phyloP scores from a whole-genome alignment of 495 filamentous ascomycete genomes.

The Pseudoneurospora amorphoporcata region DNA sequence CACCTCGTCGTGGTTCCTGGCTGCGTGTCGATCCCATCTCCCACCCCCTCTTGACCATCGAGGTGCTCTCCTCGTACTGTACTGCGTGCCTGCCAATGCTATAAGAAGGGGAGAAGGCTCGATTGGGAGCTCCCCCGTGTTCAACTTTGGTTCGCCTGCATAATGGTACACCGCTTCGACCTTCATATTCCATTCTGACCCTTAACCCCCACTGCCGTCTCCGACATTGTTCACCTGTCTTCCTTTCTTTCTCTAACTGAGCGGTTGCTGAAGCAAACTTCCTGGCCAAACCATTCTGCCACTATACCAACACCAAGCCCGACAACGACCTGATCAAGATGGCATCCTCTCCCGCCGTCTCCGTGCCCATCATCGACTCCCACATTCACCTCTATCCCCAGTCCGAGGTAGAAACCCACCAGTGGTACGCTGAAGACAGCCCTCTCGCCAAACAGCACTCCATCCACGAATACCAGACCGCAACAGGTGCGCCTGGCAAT shows the following conservation, averaged over 20 bases:
- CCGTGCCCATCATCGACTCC: conserved; percentile 57
- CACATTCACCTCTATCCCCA: conserved; percentile 79
- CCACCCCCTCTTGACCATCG: background rate
- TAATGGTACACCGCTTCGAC: background rate
- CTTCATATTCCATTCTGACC: background rate
- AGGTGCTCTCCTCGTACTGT: background rate
- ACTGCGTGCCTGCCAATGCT: background rate
- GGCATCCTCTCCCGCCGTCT: conserved; percentile 1
- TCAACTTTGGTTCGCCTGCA: background rate
- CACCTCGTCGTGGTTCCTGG: background rate
- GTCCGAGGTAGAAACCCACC: conserved; percentile 49
- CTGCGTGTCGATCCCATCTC: background rate
- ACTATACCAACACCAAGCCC: background rate
- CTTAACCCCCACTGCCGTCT: background rate
- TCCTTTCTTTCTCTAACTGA: background rate
- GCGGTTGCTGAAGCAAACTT: background rate
- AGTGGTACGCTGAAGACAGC: conserved; percentile 50
- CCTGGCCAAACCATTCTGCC: background rate
- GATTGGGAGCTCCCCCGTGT: background rate
- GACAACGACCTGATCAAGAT: background rate
- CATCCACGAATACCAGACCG: conserved; percentile 45
- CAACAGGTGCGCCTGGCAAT: conserved; percentile 19
- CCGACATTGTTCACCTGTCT: background rate
- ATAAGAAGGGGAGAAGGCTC: background rate
- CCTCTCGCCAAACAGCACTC: conserved; percentile 53